Conservation (phyloP, 768 basidiomycete species). For the Tricholoma furcatifolium region DNA sequence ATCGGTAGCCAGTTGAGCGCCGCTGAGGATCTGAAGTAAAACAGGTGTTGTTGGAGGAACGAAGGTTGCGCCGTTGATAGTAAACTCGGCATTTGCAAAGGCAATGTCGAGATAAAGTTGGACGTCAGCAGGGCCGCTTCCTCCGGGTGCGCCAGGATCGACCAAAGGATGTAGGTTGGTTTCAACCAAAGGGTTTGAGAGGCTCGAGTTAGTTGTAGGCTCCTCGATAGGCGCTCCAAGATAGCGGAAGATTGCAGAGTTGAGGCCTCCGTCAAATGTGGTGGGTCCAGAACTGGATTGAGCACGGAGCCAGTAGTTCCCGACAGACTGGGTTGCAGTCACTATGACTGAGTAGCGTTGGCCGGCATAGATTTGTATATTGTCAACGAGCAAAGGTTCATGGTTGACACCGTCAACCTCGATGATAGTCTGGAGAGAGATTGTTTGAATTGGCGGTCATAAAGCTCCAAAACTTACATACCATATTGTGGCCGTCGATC, state of each 20-base stretch:
- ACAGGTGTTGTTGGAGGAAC: too few relatives aligned
- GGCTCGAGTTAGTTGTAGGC: too few relatives aligned
- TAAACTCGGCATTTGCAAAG: not conserved
- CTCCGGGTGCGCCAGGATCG: not conserved
- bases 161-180: not conserved
- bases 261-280: slow-evolving; percentile 27
- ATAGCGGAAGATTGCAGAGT: slow-evolving; percentile 43
- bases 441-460: not conserved
- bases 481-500: slow-evolving; percentile 44
- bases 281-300: slow-evolving; percentile 26
- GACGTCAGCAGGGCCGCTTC: not conserved
- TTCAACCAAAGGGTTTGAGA: not conserved
- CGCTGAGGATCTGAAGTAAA: too few relatives aligned
- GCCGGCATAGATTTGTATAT: slow-evolving; percentile 37
- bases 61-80: slow-evolving; percentile 3
- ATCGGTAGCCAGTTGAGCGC: too few relatives aligned
- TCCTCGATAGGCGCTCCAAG: slow-evolving; percentile 24
- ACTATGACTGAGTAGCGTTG: slow-evolving; percentile 47
- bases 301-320: slow-evolving; percentile 46
- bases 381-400: slow-evolving; percentile 35
- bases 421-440: slow-evolving; percentile 29
- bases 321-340: slow-evolving; percentile 31
- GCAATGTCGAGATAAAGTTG: not conserved
- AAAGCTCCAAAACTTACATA: slow-evolving; percentile 12
- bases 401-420: slow-evolving; percentile 40